Evolutionary conservation across 345 rosid species (phyloP).

Genomic region (Hibiscus mutabilis): DNA sequence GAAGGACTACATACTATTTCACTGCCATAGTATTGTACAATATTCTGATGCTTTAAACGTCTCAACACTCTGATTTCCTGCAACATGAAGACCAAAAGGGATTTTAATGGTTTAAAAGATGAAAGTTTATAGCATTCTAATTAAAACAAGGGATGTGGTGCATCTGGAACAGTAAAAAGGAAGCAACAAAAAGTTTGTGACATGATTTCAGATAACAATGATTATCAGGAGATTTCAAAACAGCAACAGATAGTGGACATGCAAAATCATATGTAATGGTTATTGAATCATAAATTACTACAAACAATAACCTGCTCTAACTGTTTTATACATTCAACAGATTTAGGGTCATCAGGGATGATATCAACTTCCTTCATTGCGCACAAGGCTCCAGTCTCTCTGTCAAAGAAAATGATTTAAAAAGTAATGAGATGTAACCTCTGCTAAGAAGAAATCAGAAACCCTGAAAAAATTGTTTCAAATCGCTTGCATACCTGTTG

Average conservation of each 20-base stretch:
- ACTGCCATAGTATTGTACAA: slow-evolving; percentile 69
- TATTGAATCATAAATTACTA: background rate
- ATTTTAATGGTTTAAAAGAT: no score
- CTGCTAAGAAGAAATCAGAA: slow-evolving; percentile 2
- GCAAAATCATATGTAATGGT: background rate
- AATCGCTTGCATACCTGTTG: slow-evolving; percentile 33
- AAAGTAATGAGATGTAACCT: background rate
- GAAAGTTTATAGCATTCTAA: no score
- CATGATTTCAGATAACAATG: background rate
- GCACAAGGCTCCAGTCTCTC: slow-evolving; percentile 69
- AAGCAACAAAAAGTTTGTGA: background rate
- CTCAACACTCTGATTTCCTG: slow-evolving; percentile 59
- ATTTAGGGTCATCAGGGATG: slow-evolving; percentile 51
- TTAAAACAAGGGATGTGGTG: no score
- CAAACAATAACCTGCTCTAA: slow-evolving; percentile 50
- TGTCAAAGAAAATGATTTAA: slow-evolving; percentile 15
- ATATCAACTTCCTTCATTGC: slow-evolving; percentile 68
- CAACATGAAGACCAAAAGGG: background rate
- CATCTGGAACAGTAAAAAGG: no score
- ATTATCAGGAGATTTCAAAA: background rate
- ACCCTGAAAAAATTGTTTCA: slow-evolving; percentile 5
- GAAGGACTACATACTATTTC: slow-evolving; percentile 40
- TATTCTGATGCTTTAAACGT: slow-evolving; percentile 50
- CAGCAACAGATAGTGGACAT: background rate
- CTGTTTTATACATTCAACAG: slow-evolving; percentile 58